phyloP scores from a whole-genome alignment of 83 land plant species.

The Diphasiastrum complanatum region DNA sequence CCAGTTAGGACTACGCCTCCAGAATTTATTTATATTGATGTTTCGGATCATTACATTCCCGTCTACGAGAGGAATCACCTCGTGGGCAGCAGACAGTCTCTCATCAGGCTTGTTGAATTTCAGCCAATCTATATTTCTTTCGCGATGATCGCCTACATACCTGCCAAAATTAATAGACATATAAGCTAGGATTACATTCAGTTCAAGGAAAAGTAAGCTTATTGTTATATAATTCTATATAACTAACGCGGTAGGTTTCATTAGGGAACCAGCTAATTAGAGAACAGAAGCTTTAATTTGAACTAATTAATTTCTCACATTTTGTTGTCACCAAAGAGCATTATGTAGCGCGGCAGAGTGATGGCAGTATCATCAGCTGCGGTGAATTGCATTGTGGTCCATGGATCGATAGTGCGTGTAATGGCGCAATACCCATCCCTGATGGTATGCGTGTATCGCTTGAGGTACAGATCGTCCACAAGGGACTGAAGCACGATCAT shows the following conservation, averaged over 20 bases:
- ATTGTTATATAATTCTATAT: too few relatives aligned
- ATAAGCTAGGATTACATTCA: too few relatives aligned
- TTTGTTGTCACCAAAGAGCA: slow-evolving; percentile 13
- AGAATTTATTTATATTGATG: neutral
- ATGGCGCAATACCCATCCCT: neutral
- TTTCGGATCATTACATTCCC: neutral
- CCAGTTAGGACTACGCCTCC: slow-evolving; percentile 20
- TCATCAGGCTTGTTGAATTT: neutral
- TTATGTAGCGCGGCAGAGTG: neutral
- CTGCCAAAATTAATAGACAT: neutral
- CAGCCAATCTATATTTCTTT: slow-evolving; percentile 9
- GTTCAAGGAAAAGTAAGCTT: too few relatives aligned
- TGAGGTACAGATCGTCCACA: slow-evolving; percentile 3
- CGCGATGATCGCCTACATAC: neutral
- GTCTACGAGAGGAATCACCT: slow-evolving; percentile 16
- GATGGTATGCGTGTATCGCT: neutral
- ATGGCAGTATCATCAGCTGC: slow-evolving; percentile 2
- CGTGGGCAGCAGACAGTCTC: neutral
- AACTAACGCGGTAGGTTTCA: too few relatives aligned
- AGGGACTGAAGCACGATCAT: neutral
- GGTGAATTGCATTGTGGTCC: neutral
- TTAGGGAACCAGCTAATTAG: too few relatives aligned
- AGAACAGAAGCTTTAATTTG: too few relatives aligned
- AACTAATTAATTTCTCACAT: neutral
- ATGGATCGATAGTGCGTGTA: neutral